A percentile compares a stretch with the other conserved stretches of the same genome.
These are phyloP conservation scores for Capsicum baccatum DNA, from an alignment of 257 asterid genomes.

Conservation along the genomic window DNA sequence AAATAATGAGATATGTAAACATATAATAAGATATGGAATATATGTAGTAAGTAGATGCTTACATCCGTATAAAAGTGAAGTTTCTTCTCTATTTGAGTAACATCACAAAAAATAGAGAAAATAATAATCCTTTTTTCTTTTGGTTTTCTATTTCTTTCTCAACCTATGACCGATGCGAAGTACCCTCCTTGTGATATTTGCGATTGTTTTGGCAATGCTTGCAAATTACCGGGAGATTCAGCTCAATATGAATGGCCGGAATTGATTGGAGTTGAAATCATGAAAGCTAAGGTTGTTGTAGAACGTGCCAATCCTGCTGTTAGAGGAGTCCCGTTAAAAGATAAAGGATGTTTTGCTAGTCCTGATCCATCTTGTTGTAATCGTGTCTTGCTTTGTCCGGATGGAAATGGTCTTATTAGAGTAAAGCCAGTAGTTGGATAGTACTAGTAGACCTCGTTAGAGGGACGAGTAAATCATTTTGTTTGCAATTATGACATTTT, in stretches of 20 bases:
- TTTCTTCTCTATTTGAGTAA: background rate
- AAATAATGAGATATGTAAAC: background rate
- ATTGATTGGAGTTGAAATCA: background rate
- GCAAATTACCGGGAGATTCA: background rate
- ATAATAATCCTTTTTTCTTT: background rate
- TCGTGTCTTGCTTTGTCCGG: background rate
- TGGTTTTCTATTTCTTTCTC: background rate
- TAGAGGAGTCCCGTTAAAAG: background rate
- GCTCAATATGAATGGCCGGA: background rate
- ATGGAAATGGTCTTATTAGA: background rate
- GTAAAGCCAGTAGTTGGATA: background rate
- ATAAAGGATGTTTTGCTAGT: background rate
- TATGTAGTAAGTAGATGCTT: background rate
- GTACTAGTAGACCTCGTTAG: background rate
- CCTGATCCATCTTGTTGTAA: background rate
- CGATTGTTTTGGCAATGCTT: background rate
- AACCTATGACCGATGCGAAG: background rate
- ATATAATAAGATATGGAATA: too few species aligned
- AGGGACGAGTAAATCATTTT: background rate
- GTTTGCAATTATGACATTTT: background rate
- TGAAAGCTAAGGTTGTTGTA: background rate
- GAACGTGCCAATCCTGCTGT: background rate
- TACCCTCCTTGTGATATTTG: conserved; percentile 1
- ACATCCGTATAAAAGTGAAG: background rate
- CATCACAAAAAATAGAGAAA: background rate